Evolutionary conservation across 208 protist species (phyloP).

Genomic region (Perkinsela sp.): DNA sequence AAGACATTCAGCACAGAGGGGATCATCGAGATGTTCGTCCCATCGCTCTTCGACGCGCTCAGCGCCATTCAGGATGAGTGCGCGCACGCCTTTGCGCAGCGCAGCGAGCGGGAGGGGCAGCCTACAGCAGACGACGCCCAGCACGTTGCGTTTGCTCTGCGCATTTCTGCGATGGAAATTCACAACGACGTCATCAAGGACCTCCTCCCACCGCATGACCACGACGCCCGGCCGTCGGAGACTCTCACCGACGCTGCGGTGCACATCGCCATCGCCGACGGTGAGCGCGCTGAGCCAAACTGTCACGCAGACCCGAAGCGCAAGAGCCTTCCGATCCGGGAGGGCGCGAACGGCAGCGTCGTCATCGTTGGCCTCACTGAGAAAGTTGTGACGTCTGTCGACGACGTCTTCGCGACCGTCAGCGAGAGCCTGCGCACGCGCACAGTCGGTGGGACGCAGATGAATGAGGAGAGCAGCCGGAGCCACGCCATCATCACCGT

Average conservation of each 20-base stretch:
- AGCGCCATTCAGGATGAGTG: conserved; percentile 15
- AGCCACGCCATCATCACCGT: conserved; percentile 72
- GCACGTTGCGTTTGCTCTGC: conserved; percentile 10
- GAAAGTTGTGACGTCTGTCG: conserved; percentile 17
- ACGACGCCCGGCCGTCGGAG: background rate
- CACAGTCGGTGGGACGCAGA: conserved; percentile 61
- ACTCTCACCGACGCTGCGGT: background rate
- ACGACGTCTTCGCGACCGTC: conserved; percentile 34
- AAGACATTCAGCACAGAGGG: conserved; percentile 76
- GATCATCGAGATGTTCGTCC: conserved; percentile 32
- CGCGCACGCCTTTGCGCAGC: no score
- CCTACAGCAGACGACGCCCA: background rate
- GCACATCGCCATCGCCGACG: conserved; percentile 1
- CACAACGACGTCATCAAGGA: conserved; percentile 74
- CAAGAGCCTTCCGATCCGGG: conserved; percentile 27
- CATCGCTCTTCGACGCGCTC: conserved; percentile 36
- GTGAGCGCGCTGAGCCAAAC: background rate
- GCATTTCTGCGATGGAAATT: conserved; percentile 58
- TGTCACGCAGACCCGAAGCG: background rate
- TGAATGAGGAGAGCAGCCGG: conserved; percentile 66
- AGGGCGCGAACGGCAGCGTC: conserved; percentile 38
- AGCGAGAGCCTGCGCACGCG: conserved; percentile 41
- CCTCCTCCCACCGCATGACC: conserved; percentile 15
- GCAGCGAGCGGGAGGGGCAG: conserved; percentile 3
- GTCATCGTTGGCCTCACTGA: conserved; percentile 42